A percentile compares a stretch with the other conserved stretches of the same genome.
These are phyloP conservation scores for Aspergillus alliaceus DNA, from an alignment of 2,329 filamentous ascomycete genomes.

Conservation along the genomic window DNA sequence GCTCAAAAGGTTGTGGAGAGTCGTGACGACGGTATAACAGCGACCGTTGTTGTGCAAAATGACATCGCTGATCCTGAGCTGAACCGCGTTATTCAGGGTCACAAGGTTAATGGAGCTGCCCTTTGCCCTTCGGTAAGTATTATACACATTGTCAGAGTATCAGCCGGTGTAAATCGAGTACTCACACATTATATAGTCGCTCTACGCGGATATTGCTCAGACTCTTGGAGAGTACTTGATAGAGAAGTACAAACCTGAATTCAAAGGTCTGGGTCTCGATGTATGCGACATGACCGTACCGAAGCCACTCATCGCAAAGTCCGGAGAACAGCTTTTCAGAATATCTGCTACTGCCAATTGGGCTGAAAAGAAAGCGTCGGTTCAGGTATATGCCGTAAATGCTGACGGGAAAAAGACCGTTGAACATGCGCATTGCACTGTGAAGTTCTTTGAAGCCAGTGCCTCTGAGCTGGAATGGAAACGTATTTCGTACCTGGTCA, in stretches of 20 bases:
- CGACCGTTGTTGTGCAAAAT: constrained; percentile 18
- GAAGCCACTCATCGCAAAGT: constrained; percentile 61
- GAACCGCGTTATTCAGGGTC: constrained; percentile 61
- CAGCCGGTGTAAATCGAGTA: background rate
- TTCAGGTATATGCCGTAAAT: constrained; percentile 8
- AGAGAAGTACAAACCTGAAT: constrained; percentile 47
- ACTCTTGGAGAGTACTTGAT: constrained; percentile 67
- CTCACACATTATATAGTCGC: constrained; percentile 41
- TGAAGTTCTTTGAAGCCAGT: background rate
- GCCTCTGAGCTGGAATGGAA: constrained; percentile 29
- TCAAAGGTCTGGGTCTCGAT: constrained; percentile 60
- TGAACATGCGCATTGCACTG: constrained; percentile 4
- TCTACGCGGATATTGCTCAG: constrained; percentile 65
- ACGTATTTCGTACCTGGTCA: constrained; percentile 70
- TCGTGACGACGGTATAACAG: constrained; percentile 60
- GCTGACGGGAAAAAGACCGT: background rate
- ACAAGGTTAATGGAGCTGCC: constrained; percentile 66
- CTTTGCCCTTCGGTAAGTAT: constrained; percentile 53
- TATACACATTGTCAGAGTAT: background rate
- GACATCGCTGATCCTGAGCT: constrained; percentile 9
- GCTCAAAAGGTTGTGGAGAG: constrained; percentile 66
- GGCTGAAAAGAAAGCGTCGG: background rate
- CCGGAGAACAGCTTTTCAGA: constrained; percentile 4
- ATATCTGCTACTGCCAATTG: constrained; percentile 9
- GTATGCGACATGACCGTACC: constrained; percentile 67